Conservation (phyloP, 176 grass and related monocot genomes). For the Avena eriantha region DNA sequence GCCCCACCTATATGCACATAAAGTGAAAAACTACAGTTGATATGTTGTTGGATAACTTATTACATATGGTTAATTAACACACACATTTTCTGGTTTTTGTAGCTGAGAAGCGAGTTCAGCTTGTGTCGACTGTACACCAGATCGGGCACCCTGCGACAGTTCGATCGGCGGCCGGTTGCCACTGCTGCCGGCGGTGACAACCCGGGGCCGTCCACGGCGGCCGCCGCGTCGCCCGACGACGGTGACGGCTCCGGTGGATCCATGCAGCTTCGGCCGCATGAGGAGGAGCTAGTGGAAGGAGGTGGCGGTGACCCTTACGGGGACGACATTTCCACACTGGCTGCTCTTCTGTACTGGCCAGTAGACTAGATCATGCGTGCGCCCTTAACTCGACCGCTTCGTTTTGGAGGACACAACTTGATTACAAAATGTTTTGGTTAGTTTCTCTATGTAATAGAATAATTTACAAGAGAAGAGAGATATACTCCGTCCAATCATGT, state of each 20-base stretch:
- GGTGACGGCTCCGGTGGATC: conserved; percentile 25
- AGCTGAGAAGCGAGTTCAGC: conserved; percentile 87
- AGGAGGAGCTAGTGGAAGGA: background rate
- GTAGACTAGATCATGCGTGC: background rate
- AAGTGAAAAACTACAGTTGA: background rate
- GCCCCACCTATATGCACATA: background rate
- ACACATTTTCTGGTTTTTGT: conserved; percentile 13
- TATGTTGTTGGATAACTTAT: background rate
- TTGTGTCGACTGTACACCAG: conserved; percentile 83
- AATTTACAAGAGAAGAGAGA: background rate
- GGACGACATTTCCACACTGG: conserved; percentile 37
- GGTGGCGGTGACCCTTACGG: background rate
- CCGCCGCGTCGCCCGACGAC: conserved; percentile 44
- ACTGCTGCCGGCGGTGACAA: conserved; percentile 12
- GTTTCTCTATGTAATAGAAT: background rate
- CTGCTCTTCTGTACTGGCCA: conserved; percentile 48
- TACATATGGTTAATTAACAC: background rate
- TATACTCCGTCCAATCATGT: background rate
- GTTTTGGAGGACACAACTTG: background rate
- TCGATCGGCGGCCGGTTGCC: conserved; percentile 71
- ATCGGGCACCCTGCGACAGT: conserved; percentile 64
- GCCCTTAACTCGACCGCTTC: background rate
- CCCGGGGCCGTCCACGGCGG: conserved; percentile 6
- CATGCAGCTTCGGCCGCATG: background rate
- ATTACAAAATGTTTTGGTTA: background rate